A percentile compares a stretch with the other conserved stretches of the same genome.
Conservation (phyloP, 2,329 filamentous ascomycete genomes). For the Ceratocystis cubensis region DNA sequence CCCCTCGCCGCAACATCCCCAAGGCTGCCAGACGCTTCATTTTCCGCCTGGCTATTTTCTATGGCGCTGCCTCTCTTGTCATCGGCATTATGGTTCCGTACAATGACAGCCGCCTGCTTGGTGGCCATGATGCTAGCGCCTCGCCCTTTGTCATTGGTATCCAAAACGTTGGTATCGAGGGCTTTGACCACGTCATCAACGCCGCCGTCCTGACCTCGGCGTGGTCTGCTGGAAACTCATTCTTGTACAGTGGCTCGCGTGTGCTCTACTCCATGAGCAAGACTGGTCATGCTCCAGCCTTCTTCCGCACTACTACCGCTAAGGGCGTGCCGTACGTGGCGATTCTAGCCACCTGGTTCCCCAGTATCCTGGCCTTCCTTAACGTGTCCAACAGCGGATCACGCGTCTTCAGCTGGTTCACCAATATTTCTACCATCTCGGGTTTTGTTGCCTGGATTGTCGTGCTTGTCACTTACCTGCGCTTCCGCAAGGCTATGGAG, state of each 20-base stretch:
- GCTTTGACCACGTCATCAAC: conserved; percentile 55
- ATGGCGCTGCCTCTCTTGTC: conserved; percentile 48
- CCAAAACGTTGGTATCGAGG: conserved; percentile 49
- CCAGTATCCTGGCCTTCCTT: conserved; percentile 57
- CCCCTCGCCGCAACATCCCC: conserved; percentile 53
- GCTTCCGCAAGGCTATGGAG: conserved; percentile 45
- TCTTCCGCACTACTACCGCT: conserved; percentile 45
- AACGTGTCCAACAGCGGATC: conserved; percentile 51
- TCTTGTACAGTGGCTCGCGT: conserved; percentile 55
- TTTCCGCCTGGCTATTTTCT: conserved; percentile 51
- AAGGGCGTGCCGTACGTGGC: conserved; percentile 49
- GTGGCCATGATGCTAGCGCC: conserved; percentile 45
- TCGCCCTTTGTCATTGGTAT: conserved; percentile 58
- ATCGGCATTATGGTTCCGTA: conserved; percentile 53
- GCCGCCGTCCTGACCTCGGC: conserved; percentile 55
- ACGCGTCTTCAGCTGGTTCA: conserved; percentile 58
- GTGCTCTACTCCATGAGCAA: conserved; percentile 57
- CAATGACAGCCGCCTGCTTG: conserved; percentile 48
- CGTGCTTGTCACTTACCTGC: conserved; percentile 45
- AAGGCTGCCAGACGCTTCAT: conserved; percentile 51
- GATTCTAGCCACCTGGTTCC: conserved; percentile 41
- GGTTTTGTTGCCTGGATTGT: conserved; percentile 50
- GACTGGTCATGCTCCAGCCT: conserved; percentile 50
- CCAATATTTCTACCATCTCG: conserved; percentile 54
- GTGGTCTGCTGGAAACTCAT: conserved; percentile 48